phyloP scores from a whole-genome alignment of 352 stramenopile species.

The Phytophthora sojae region DNA sequence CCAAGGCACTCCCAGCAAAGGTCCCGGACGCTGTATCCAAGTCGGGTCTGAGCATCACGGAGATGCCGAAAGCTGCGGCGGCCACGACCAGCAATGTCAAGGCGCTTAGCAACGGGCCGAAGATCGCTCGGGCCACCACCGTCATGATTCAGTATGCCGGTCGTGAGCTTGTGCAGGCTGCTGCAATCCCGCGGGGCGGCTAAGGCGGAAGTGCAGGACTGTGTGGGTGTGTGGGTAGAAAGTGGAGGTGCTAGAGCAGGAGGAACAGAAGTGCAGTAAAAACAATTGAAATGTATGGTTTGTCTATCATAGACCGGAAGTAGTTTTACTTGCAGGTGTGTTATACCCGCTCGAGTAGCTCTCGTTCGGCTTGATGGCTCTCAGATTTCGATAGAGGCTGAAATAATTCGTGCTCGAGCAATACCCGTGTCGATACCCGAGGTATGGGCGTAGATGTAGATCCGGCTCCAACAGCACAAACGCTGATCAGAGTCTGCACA shows the following conservation, averaged over 20 bases:
- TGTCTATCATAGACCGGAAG: not conserved
- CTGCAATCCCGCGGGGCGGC: constrained; percentile 47
- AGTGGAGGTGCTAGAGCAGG: not conserved
- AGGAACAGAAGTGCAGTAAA: not conserved
- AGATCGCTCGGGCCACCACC: constrained; percentile 54
- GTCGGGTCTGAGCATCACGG: constrained; percentile 47
- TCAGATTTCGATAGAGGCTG: constrained; percentile 20
- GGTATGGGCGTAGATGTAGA: not conserved
- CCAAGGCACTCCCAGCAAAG: constrained; percentile 52
- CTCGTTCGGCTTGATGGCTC: constrained; percentile 19
- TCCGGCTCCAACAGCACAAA: not conserved
- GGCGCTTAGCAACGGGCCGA: constrained; percentile 52
- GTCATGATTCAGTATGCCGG: constrained; percentile 65
- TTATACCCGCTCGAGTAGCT: constrained; percentile 17
- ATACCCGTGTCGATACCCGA: constrained; percentile 1
- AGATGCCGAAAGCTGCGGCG: constrained; percentile 51
- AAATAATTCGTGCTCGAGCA: constrained; percentile 33
- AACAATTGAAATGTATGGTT: constrained; percentile 6
- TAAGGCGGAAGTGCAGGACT: constrained; percentile 23
- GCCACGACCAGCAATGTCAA: constrained; percentile 55
- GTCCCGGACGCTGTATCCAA: constrained; percentile 50
- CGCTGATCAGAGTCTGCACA: constrained; percentile 13
- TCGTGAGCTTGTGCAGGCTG: constrained; percentile 48
- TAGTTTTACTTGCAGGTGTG: not conserved
- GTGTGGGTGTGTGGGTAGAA: not conserved